Conservation (phyloP, 306 rosid species). For the Pterocarpus santalinus region DNA sequence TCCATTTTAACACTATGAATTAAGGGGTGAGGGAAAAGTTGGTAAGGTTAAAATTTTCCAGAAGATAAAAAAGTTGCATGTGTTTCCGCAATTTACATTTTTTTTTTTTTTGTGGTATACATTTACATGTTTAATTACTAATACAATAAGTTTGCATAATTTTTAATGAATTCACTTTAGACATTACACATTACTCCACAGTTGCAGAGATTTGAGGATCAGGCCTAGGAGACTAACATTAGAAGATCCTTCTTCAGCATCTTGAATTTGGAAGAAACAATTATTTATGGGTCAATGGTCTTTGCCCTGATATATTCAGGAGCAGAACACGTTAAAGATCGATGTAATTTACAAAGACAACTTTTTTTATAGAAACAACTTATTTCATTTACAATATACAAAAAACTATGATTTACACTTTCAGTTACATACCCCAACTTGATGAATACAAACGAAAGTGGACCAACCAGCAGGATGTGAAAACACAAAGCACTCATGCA, state of each 20-base stretch:
- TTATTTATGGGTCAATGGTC: neutral
- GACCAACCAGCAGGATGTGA: constrained; percentile 15
- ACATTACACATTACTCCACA: neutral
- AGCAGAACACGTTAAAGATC: constrained; percentile 12
- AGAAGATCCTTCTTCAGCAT: constrained; percentile 9
- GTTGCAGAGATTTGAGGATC: neutral
- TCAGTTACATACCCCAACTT: constrained; percentile 25
- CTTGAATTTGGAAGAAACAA: constrained; percentile 8
- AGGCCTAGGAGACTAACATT: neutral
- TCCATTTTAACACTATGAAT: too few species aligned
- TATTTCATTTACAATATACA: constrained; percentile 43
- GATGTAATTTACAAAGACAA: constrained; percentile 50
- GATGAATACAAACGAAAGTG: constrained; percentile 2
- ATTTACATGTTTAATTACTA: neutral
- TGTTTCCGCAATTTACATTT: neutral
- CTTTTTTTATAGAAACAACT: constrained; percentile 36
- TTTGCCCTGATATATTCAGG: neutral
- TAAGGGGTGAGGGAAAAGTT: neutral
- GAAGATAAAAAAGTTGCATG: too few species aligned
- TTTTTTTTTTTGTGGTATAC: neutral
- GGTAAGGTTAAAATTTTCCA: too few species aligned
- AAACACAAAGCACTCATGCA: neutral
- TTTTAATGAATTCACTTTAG: neutral
- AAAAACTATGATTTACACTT: constrained; percentile 51
- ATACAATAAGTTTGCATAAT: too few species aligned